Base-by-base conservation (phyloP, 305 asterid species). In the Ilex paraguariensis region DNA sequence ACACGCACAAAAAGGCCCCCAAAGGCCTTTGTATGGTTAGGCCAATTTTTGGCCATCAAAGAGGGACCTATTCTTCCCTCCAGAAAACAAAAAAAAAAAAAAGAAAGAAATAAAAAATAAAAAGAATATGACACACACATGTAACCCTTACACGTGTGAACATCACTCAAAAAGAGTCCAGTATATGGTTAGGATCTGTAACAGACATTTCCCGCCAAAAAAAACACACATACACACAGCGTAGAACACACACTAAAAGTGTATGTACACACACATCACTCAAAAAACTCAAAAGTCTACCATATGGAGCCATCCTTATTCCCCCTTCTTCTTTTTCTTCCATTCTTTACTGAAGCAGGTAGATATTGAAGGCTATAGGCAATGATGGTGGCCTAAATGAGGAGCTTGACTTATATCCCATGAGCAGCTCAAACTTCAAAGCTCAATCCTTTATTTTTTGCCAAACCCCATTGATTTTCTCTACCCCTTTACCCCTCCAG, bases 1-100 rank as follows among this genome's bases (percentile, higher is more conserved):
- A 58, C 81, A 80, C 77, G 58, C 81, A 69, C 61, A 65, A 39
- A 59, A 71, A 81, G 84, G 95, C 91, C 88, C 96, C 97, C 95
- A 86, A 75, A 88, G 90, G 86, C 96, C 96, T 69, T 69, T 16
- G 69, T 77, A 75, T 76, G 66, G 75, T 77, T 69, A 21, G 80
- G 79, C 96, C 87, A 72, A 77, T 61, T 56, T 70, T 72, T 51
- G 81, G 86, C 89, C 84, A 65, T 70, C 60, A 53, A 75, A 42
- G 53, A 74, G 73, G 62, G 75, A 3, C 3, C 4, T 57, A 32
- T 56, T 70, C 70, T 63, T 21, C 65, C 72, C 42, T 32, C 50
- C 17, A 66, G 5, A 8, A 58, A 68, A 71, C 28, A 2, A 21
- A 21, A 21, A 62, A 32, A 33, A 53, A 56, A 64, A 67, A 64